These are phyloP conservation scores for Teratosphaeria destructans DNA, from an alignment of 2,329 filamentous ascomycete species.

Conservation along the genomic window DNA sequence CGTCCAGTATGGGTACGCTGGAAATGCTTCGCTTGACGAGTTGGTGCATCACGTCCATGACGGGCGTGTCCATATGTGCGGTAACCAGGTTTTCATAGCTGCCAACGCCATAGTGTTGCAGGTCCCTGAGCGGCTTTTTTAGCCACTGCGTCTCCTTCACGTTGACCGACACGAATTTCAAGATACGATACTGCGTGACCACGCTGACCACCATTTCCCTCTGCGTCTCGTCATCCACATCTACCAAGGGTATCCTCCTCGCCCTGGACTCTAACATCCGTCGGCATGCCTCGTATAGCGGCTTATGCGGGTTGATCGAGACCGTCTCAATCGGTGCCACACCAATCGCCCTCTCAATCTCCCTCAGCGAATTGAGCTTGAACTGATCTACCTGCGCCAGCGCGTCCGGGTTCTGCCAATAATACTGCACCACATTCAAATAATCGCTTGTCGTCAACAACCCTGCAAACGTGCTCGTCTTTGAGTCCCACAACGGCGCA, in stretches of 20 bases:
- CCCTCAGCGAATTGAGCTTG: constrained; percentile 79
- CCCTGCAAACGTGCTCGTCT: constrained; percentile 83
- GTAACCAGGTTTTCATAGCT: constrained; percentile 74
- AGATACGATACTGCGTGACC: constrained; percentile 93
- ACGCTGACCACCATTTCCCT: constrained; percentile 91
- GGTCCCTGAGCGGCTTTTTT: constrained; percentile 74
- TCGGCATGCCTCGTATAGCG: constrained; percentile 89
- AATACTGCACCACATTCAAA: constrained; percentile 98
- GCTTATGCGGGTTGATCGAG: constrained; percentile 82
- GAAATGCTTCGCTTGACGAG: constrained; percentile 92
- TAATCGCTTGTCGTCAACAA: constrained; percentile 93
- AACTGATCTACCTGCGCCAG: constrained; percentile 88
- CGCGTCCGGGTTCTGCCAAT: constrained; percentile 91
- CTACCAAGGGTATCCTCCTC: constrained; percentile 84
- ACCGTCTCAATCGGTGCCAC: constrained; percentile 87
- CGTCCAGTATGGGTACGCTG: constrained; percentile 84
- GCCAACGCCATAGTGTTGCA: constrained; percentile 53
- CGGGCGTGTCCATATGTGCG: constrained; percentile 76
- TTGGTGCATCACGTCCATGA: constrained; percentile 87
- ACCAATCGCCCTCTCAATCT: constrained; percentile 89
- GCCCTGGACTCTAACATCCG: constrained; percentile 91
- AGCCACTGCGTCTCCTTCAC: constrained; percentile 77
- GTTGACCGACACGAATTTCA: constrained; percentile 98
- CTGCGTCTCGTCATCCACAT: constrained; percentile 86
- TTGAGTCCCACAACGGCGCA: constrained; percentile 92